A percentile compares a stretch with the other conserved stretches of the same genome.
Evolutionary conservation across 2,329 filamentous ascomycete species (phyloP).

Genomic region (Diatrype stigma): DNA sequence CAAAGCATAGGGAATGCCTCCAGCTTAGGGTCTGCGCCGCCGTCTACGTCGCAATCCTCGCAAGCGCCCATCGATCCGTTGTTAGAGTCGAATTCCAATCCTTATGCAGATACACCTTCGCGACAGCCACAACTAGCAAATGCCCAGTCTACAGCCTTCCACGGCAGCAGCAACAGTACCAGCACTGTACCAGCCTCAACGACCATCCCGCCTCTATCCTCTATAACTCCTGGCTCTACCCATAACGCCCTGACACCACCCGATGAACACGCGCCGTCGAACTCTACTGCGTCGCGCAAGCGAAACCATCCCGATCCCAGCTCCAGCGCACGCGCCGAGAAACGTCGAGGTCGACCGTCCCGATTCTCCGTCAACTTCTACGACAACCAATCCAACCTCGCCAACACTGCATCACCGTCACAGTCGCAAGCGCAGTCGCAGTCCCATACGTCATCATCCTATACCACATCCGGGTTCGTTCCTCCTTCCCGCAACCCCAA

Average conservation of each 20-base stretch:
- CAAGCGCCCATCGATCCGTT: conserved; percentile 15
- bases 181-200: conserved; percentile 27
- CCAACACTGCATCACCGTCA: not conserved
- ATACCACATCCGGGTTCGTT: conserved; percentile 7
- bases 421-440: conserved; percentile 6
- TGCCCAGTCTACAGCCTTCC: conserved; percentile 13
- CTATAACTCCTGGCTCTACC: conserved; percentile 28
- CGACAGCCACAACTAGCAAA: conserved; percentile 15
- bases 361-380: conserved; percentile 29
- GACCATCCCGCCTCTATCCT: conserved; percentile 34
- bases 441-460: conserved; percentile 2
- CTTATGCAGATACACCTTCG: conserved; percentile 17
- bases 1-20: conserved; percentile 21
- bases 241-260: conserved; percentile 50
- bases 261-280: conserved; percentile 43
- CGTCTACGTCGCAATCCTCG: conserved; percentile 9
- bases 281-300: conserved; percentile 33
- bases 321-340: conserved; percentile 16
- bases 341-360: conserved; percentile 28
- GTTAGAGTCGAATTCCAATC: conserved; percentile 16
- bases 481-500: conserved; percentile 4
- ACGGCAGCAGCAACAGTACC: not conserved
- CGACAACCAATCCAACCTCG: conserved; percentile 7
- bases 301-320: conserved; percentile 20
- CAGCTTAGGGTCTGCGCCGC: conserved; percentile 19